These are phyloP conservation scores for Colletotrichum sp. DNA, from an alignment of 2,329 filamentous ascomycete genomes.

Conservation along the genomic window DNA sequence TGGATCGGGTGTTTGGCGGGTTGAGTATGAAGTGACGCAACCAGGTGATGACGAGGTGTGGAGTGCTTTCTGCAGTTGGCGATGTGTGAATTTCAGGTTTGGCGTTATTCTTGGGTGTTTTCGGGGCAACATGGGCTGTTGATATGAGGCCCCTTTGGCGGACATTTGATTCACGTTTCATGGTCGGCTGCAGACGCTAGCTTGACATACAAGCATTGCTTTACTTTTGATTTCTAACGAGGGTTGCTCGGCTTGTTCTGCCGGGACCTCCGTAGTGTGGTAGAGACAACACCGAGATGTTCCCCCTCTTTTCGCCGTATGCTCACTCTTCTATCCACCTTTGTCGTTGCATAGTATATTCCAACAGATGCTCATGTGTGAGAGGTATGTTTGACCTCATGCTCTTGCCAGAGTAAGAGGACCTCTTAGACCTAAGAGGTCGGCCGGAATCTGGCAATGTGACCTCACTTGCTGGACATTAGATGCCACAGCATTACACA, in stretches of 20 bases:
- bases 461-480: fast-evolving
- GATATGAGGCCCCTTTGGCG: not conserved
- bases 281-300: too few relatives aligned
- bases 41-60: not conserved
- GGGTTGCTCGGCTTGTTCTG: not conserved
- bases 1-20: constrained; percentile 63
- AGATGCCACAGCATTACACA: too few relatives aligned
- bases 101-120: too few relatives aligned
- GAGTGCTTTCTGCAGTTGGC: too few relatives aligned
- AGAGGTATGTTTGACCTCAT: too few relatives aligned
- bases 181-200: not conserved
- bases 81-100: not conserved
- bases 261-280: not conserved
- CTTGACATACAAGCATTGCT: not conserved
- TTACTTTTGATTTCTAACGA: not conserved
- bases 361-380: too few relatives aligned
- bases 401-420: too few relatives aligned
- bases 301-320: too few relatives aligned
- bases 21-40: constrained; percentile 35
- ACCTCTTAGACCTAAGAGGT: too few relatives aligned
- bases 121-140: not conserved
- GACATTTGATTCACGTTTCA: not conserved
- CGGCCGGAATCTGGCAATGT: fast-evolving
- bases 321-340: too few relatives aligned
- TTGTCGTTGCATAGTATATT: too few relatives aligned